Percentiles rank a stretch among this genome's conserved stretches.
Conservation (phyloP, 129 eudicot species). For the Chrysanthemum lavandulifolium region DNA sequence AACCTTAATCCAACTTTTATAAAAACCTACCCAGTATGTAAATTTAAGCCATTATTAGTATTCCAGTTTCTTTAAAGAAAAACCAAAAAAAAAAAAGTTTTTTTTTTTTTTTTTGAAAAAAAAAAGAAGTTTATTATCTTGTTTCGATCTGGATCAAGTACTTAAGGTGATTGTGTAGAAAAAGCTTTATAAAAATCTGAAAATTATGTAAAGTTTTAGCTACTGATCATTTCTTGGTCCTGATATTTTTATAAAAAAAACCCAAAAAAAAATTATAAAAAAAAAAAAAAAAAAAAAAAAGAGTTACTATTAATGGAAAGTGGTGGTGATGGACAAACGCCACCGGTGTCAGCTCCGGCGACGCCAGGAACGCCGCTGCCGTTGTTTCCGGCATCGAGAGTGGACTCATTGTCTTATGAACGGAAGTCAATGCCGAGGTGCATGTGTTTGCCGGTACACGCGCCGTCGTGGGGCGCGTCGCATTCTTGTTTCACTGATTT, state of each 20-base stretch:
- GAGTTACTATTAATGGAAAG: conserved; percentile 38
- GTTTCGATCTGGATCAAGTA: conserved; percentile 26
- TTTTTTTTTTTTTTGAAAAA: not conserved
- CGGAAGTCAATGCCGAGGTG: conserved; percentile 64
- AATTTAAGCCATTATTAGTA: conserved; percentile 1
- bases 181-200: conserved; percentile 35
- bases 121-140: not conserved
- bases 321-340: conserved; percentile 44
- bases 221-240: conserved; percentile 13
- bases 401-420: conserved; percentile 59
- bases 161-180: conserved; percentile 31
- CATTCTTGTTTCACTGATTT: conserved; percentile 37
- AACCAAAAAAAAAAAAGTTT: not conserved
- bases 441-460: conserved; percentile 50
- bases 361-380: conserved; percentile 74
- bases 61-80: not conserved
- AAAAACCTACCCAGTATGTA: conserved; percentile 44
- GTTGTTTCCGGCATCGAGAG: conserved; percentile 43
- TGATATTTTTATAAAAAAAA: not conserved
- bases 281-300: conserved; percentile 3
- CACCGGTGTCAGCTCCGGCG: conserved; percentile 54
- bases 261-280: not conserved
- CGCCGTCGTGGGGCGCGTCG: conserved; percentile 33
- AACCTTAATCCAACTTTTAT: conserved; percentile 36
- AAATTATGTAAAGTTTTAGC: conserved; percentile 34